Evolutionary conservation across 1,139 yeast genomes (phyloP), one percentile per base, ranked within the genome.

Genomic region (Geotrichum macrosporum): DNA sequence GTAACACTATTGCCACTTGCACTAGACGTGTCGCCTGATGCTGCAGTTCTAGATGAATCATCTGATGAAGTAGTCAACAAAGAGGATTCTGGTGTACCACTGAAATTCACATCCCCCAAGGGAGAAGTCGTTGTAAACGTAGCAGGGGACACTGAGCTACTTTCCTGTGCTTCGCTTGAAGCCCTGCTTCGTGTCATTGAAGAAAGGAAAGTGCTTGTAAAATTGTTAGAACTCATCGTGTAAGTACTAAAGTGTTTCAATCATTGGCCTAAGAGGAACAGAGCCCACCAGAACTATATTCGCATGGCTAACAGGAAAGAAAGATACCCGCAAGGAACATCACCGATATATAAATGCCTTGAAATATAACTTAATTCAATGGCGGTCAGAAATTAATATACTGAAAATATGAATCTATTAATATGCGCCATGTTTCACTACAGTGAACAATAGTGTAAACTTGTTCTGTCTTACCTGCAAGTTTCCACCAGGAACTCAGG

Each of bases 41-140:
- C n/a, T 8, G 35, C 5, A 15, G 19, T 15, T 32, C 5, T 30
- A 15, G n/a, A 8, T n/a, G 34, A 15, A n/a, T 32, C n/a, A n/a
- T n/a, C 19, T 10, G 35, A 32, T 3, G 35, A 15, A 15, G 35
- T 8, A 10, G 15, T 18, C 16, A 15, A 32, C 16, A 5, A 18
- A 32, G 35, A 32, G 35, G 35, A 12, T 4, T 19, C 12, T 12
- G 16, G 6, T 5, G 34, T n/a, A 5, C 12, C 34, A 30, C 12
- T 8, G n/a, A 12, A n/a, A n/a, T 5, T 30, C 5, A 35, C 3
- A 35, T 30, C 19, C 5, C 18, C 24, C 18, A 35, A n/a, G 12
- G 39, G 30, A 26, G 39, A 22, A 9, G 39, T 35, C 9, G 39
- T 35, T 12, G 39, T 35, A 19, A 35, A 35, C 13, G 39, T 35